These are phyloP conservation scores for Penicillium sp. DNA, from an alignment of 2,329 filamentous ascomycete genomes.

Conservation along the genomic window DNA sequence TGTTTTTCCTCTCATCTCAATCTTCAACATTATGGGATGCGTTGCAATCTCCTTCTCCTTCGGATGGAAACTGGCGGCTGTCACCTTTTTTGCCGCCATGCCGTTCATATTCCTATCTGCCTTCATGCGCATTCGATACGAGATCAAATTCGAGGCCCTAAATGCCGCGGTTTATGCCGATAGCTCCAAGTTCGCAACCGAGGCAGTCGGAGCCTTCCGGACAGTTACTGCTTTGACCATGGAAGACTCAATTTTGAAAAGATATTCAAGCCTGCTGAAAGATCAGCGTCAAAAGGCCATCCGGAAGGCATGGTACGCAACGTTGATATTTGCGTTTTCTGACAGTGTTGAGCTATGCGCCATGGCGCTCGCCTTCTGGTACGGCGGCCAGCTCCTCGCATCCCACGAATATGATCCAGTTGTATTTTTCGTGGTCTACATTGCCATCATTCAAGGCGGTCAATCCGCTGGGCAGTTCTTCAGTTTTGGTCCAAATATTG, in stretches of 20 bases:
- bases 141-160: slow-evolving; percentile 66
- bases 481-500: slow-evolving; percentile 60
- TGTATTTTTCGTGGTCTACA: slow-evolving; percentile 60
- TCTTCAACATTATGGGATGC: slow-evolving; percentile 65
- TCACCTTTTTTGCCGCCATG: slow-evolving; percentile 60
- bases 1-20: slow-evolving; percentile 56
- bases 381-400: slow-evolving; percentile 58
- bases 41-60: slow-evolving; percentile 67
- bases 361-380: slow-evolving; percentile 63
- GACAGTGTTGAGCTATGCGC: slow-evolving; percentile 64
- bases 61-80: slow-evolving; percentile 73
- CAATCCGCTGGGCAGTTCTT: slow-evolving; percentile 67
- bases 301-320: slow-evolving; percentile 60
- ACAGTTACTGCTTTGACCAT: slow-evolving; percentile 70
- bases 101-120: slow-evolving; percentile 52
- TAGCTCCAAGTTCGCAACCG: slow-evolving; percentile 71
- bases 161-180: slow-evolving; percentile 67
- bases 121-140: slow-evolving; percentile 59
- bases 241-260: slow-evolving; percentile 61
- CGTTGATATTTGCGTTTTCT: slow-evolving; percentile 65
- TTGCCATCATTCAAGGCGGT: slow-evolving; percentile 65
- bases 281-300: slow-evolving; percentile 61
- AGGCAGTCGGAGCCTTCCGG: slow-evolving; percentile 70
- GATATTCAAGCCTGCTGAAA: slow-evolving; percentile 60
- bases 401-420: slow-evolving; percentile 47